Conservation (phyloP, 1,284 basidiomycete genomes). For the Heterobasidion irregulare region DNA sequence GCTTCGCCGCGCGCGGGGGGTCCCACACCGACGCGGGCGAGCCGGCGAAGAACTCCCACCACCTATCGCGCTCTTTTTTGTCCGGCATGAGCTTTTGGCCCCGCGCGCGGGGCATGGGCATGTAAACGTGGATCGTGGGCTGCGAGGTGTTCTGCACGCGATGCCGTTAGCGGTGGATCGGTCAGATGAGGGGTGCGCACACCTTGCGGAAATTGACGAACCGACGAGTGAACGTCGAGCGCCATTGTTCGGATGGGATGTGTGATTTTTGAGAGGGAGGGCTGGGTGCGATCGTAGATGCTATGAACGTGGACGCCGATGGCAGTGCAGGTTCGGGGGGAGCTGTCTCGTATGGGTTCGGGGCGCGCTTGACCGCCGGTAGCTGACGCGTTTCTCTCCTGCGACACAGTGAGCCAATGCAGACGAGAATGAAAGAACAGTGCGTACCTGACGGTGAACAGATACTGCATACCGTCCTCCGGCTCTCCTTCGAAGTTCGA, state of each 20-base stretch:
- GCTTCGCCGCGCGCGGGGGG: slow-evolving; percentile 35
- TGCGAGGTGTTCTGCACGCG: slow-evolving; percentile 53
- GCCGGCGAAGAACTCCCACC: slow-evolving; percentile 73
- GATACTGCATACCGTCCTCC: slow-evolving; percentile 68
- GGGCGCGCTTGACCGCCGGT: slow-evolving; percentile 51
- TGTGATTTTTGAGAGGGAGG: background rate
- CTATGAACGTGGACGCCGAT: slow-evolving; percentile 10
- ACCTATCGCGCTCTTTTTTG: slow-evolving; percentile 58
- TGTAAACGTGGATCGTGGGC: slow-evolving; percentile 42
- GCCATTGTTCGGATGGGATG: slow-evolving; percentile 63
- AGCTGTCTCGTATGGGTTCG: slow-evolving; percentile 53
- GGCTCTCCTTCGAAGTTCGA: slow-evolving; percentile 56
- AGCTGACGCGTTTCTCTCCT: slow-evolving; percentile 61
- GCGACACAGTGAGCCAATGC: slow-evolving; percentile 6
- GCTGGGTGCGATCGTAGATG: background rate
- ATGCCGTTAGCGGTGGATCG: slow-evolving; percentile 6
- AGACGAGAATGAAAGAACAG: background rate
- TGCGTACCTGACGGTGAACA: slow-evolving; percentile 69
- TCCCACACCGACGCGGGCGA: slow-evolving; percentile 61
- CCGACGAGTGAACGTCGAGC: slow-evolving; percentile 39
- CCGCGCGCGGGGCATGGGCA: slow-evolving; percentile 16
- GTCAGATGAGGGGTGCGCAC: slow-evolving; percentile 4
- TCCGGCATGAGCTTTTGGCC: slow-evolving; percentile 46
- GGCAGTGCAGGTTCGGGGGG: slow-evolving; percentile 11
- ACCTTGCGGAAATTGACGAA: slow-evolving; percentile 64